Percentiles rank a stretch among this genome's conserved stretches.
Evolutionary conservation across 1,284 basidiomycete species (phyloP).

Genomic region (Trichosporon ovoides): DNA sequence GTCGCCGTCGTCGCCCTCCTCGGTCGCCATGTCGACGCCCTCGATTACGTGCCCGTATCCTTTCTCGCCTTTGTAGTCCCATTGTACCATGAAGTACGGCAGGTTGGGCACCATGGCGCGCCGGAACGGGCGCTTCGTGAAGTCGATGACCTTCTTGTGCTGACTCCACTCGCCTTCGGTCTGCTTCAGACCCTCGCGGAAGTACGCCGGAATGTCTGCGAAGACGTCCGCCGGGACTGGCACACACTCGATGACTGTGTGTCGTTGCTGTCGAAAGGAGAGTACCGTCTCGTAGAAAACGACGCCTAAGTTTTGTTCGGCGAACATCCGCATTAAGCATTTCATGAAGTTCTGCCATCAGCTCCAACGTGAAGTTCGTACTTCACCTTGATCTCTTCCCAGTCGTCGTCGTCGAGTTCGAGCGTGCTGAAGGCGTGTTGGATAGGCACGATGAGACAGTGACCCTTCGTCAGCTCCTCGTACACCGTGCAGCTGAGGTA

Average conservation of each 20-base stretch:
- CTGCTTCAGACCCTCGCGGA: constrained; percentile 86
- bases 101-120: constrained; percentile 90
- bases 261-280: constrained; percentile 76
- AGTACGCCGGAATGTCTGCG: constrained; percentile 83
- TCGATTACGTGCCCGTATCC: constrained; percentile 97
- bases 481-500: constrained; percentile 82
- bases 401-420: constrained; percentile 94
- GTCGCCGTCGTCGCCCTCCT: constrained; percentile 72
- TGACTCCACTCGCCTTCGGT: constrained; percentile 96
- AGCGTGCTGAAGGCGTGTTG: constrained; percentile 86
- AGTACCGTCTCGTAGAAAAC: constrained; percentile 92
- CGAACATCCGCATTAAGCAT: constrained; percentile 89
- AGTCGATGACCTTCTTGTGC: constrained; percentile 93
- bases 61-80: constrained; percentile 94
- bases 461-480: constrained; percentile 81
- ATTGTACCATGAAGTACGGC: constrained; percentile 98
- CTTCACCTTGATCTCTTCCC: constrained; percentile 86
- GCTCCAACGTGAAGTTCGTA: neutral
- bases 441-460: constrained; percentile 92
- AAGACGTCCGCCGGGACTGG: constrained; percentile 80
- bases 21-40: constrained; percentile 64
- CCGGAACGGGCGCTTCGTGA: constrained; percentile 77
- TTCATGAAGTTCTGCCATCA: constrained; percentile 91
- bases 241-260: constrained; percentile 86
- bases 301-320: constrained; percentile 79